Conservation (phyloP, 441 rosid genomes). For the Pelargonium myrrhifolium region DNA sequence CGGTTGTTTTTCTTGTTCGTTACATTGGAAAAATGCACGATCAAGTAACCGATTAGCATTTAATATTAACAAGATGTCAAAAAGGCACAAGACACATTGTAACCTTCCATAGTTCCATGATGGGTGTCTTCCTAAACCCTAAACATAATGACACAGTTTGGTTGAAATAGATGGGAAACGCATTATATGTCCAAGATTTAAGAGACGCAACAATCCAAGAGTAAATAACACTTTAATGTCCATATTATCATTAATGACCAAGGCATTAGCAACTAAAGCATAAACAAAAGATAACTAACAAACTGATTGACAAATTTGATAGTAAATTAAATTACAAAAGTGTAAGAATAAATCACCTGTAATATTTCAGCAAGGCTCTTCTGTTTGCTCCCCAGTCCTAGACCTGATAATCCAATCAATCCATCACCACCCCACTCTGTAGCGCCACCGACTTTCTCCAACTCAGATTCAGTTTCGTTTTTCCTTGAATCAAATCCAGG, state of each 20-base stretch:
- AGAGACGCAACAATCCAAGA: not conserved
- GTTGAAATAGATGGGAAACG: not conserved
- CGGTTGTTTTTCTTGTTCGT: not conserved
- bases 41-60: not conserved
- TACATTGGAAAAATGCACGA: not conserved
- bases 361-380: conserved; percentile 78
- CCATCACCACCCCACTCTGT: conserved; percentile 82
- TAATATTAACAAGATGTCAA: not conserved
- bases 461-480: conserved; percentile 40
- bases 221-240: not conserved
- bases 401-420: conserved; percentile 69
- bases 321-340: not conserved
- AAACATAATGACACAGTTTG: not conserved
- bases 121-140: not conserved
- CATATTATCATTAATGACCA: not conserved
- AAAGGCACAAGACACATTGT: not conserved
- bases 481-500: conserved; percentile 83
- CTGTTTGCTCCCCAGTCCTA: conserved; percentile 68
- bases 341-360: conserved; percentile 44
- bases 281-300: not conserved
- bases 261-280: not conserved
- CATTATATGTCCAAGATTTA: not conserved
- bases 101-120: not conserved
- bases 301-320: not conserved
- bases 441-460: conserved; percentile 34